A percentile compares a stretch with the other conserved stretches of the same genome.
Evolutionary conservation across 148 eudicot species (phyloP).

Genomic region (Beta vulgaris): DNA sequence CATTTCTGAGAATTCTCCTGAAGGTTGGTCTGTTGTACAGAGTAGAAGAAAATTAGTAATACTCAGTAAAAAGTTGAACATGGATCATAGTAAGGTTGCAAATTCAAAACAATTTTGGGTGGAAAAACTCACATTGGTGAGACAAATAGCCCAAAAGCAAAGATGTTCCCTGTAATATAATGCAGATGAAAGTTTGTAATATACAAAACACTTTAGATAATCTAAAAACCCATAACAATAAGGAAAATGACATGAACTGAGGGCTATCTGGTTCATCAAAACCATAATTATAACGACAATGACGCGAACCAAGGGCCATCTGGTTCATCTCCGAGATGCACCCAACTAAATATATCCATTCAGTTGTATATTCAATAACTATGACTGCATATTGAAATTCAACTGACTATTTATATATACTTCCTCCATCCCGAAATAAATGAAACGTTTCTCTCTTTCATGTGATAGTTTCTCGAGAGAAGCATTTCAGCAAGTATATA

Average conservation of each 20-base stretch:
- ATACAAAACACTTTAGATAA: not conserved
- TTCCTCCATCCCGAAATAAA: no score
- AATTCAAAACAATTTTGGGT: not conserved
- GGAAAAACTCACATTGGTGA: constrained; percentile 72
- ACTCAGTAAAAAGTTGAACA: not conserved
- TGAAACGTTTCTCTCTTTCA: no score
- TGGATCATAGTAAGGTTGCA: not conserved
- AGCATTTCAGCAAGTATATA: no score
- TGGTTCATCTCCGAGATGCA: no score
- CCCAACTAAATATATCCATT: no score
- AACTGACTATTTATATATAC: no score
- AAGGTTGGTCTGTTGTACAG: constrained; percentile 43
- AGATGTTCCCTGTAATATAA: constrained; percentile 62
- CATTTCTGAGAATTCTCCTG: constrained; percentile 60
- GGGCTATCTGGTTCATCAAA: no score
- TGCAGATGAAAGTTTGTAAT: constrained; percentile 10
- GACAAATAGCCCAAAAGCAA: constrained; percentile 71
- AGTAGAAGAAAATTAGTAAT: not conserved
- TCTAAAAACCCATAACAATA: not conserved
- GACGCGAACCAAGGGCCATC: no score
- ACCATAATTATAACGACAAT: no score
- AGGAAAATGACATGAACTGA: not conserved
- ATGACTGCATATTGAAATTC: no score
- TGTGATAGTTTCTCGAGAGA: no score
- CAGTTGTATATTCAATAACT: no score